Percentiles rank a stretch among this genome's conserved stretches.
Evolutionary conservation across 2,329 filamentous ascomycete genomes (phyloP).

Genomic region (Blastomyces percursus): DNA sequence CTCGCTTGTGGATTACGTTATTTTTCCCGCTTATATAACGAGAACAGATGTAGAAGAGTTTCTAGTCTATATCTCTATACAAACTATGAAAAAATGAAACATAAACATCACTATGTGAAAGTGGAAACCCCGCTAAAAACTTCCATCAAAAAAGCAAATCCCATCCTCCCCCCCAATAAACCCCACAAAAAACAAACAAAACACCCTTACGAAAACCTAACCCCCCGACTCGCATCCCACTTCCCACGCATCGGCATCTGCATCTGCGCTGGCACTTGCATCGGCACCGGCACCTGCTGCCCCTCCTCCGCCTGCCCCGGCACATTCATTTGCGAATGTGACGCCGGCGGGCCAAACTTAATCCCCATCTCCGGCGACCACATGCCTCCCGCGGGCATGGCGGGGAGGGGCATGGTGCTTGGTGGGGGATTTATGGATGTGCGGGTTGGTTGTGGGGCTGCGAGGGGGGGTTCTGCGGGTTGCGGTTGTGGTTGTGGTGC

Average conservation of each 20-base stretch:
- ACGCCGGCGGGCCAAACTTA: constrained; percentile 44
- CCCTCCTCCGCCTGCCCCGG: neutral
- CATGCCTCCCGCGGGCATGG: constrained; percentile 39
- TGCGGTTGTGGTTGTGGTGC: constrained; percentile 25
- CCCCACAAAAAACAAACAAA: neutral
- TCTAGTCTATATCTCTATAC: no score
- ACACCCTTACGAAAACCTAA: constrained; percentile 40
- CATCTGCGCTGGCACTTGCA: no score
- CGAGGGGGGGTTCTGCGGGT: constrained; percentile 27
- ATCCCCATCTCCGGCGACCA: constrained; percentile 79
- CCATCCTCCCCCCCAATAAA: neutral
- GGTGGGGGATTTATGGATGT: constrained; percentile 41
- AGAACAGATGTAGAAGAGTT: no score
- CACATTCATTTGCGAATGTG: neutral
- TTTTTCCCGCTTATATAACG: no score
- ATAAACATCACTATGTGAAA: no score
- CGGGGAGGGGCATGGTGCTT: constrained; percentile 22
- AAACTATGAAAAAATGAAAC: no score
- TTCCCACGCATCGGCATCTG: constrained; percentile 22
- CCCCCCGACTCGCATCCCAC: constrained; percentile 51
- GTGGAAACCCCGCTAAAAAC: no score
- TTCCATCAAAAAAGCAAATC: neutral
- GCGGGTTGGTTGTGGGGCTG: constrained; percentile 39
- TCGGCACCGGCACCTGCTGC: constrained; percentile 6
- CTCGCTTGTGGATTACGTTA: no score